A percentile compares a stretch with the other conserved stretches of the same genome.
These are phyloP conservation scores for Knufia fluminis DNA, from an alignment of 2,329 filamentous ascomycete species.

Conservation along the genomic window DNA sequence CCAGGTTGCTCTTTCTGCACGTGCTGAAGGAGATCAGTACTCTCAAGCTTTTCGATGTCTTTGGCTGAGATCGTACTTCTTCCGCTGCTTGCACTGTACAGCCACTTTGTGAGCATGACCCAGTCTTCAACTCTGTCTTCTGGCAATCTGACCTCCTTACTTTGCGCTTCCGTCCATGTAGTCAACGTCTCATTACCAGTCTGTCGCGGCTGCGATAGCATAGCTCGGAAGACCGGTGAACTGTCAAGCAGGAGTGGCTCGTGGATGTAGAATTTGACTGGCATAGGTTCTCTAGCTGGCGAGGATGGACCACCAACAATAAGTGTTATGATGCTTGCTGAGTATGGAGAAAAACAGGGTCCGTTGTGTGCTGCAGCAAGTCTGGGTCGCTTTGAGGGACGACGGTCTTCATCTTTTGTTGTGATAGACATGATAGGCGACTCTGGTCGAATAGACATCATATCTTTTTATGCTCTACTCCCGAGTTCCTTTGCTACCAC, in stretches of 20 bases:
- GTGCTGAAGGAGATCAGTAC: background rate
- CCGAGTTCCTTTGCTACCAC: no score
- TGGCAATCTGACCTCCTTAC: background rate
- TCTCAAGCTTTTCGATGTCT: background rate
- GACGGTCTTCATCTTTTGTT: no score
- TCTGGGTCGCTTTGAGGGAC: no score
- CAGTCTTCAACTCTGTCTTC: constrained; percentile 2
- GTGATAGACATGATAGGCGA: no score
- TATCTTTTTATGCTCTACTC: no score
- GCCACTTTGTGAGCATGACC: constrained; percentile 1
- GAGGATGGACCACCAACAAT: constrained; percentile 1
- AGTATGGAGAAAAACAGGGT: background rate
- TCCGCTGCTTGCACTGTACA: background rate
- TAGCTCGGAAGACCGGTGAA: constrained; percentile 1
- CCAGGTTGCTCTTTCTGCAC: background rate
- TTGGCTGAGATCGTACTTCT: background rate
- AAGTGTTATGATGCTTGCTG: background rate
- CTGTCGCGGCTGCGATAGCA: background rate
- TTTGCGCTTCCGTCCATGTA: constrained; percentile 3
- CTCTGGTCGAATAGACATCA: no score
- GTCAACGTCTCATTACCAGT: background rate
- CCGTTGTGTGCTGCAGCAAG: no score
- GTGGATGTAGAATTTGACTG: constrained; percentile 1
- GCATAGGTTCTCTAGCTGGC: background rate
- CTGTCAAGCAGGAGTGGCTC: background rate